Conservation (phyloP, 2,329 filamentous ascomycete genomes). For the Fusarium sp. region DNA sequence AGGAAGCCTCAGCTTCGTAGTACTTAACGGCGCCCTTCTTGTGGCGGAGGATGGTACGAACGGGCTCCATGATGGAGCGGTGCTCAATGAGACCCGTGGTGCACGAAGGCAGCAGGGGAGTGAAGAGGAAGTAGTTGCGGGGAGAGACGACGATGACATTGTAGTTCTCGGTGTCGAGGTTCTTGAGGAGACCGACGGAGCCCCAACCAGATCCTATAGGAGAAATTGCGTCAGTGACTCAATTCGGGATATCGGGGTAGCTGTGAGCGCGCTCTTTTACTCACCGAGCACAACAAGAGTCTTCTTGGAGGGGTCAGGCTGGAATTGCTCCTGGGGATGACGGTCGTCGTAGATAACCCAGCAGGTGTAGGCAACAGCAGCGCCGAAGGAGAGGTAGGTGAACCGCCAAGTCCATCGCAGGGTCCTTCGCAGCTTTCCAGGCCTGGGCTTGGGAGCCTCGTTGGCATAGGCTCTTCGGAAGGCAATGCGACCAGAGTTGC, state of each 20-base stretch:
- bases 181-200: constrained; percentile 95
- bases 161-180: constrained; percentile 98
- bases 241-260: constrained; percentile 15
- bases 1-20: constrained; percentile 97
- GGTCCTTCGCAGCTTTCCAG: constrained; percentile 68
- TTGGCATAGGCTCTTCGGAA: constrained; percentile 61
- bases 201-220: constrained; percentile 88
- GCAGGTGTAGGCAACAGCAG: constrained; percentile 72
- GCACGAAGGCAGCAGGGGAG: constrained; percentile 93
- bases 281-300: constrained; percentile 93
- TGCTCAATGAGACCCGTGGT: constrained; percentile 98
- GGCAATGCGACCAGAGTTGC: constrained; percentile 50
- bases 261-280: constrained; percentile 33
- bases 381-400: constrained; percentile 77
- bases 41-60: constrained; percentile 93
- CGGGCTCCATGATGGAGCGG: constrained; percentile 99
- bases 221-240: constrained; percentile 38
- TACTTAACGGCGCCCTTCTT: constrained; percentile 94
- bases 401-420: constrained; percentile 85
- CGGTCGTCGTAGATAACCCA: constrained; percentile 85
- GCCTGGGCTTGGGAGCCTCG: constrained; percentile 56
- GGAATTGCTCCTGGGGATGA: constrained; percentile 79
- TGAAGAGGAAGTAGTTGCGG: constrained; percentile 99
- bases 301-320: constrained; percentile 90
- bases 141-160: constrained; percentile 98